These are phyloP conservation scores for Pisolithus sp. DNA, from an alignment of 768 basidiomycete genomes.

Conservation along the genomic window DNA sequence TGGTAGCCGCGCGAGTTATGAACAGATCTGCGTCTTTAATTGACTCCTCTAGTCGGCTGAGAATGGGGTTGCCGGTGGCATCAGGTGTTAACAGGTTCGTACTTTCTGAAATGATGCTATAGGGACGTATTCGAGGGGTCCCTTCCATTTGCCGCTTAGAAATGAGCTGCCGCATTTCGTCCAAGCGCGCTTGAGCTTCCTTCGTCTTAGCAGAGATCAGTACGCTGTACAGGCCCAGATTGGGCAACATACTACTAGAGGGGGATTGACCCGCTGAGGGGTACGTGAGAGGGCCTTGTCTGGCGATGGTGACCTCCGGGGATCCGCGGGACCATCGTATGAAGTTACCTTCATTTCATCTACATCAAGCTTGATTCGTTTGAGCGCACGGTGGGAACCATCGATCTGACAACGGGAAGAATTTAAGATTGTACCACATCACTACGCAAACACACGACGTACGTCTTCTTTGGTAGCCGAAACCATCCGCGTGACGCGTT, in stretches of 20 bases:
- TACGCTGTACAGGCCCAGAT: constrained; percentile 1
- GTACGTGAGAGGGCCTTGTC: constrained; percentile 44
- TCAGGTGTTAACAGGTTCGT: constrained; percentile 10
- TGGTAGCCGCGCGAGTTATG: constrained; percentile 44
- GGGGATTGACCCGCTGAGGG: constrained; percentile 35
- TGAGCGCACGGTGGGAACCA: constrained; percentile 61
- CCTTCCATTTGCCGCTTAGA: constrained; percentile 49
- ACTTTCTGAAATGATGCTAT: constrained; percentile 26
- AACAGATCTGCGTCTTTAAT: constrained; percentile 52
- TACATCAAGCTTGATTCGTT: constrained; percentile 70
- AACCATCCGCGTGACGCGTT: constrained; percentile 42
- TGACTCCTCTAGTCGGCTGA: constrained; percentile 41
- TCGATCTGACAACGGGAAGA: constrained; percentile 47
- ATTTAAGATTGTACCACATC: not conserved
- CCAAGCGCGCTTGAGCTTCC: constrained; percentile 71
- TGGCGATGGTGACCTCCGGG: constrained; percentile 50
- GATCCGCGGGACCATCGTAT: constrained; percentile 22
- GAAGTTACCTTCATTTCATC: constrained; percentile 31
- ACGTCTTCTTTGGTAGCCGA: constrained; percentile 65
- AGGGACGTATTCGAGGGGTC: constrained; percentile 43
- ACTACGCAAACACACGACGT: constrained; percentile 16
- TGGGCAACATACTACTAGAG: constrained; percentile 36
- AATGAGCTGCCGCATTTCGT: constrained; percentile 79
- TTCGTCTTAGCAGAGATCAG: constrained; percentile 42
- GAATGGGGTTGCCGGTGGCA: constrained; percentile 8